Evolutionary conservation across 1,284 basidiomycete species (phyloP), one percentile per base, ranked within the genome.

Genomic region (Fomes fomentarius): DNA sequence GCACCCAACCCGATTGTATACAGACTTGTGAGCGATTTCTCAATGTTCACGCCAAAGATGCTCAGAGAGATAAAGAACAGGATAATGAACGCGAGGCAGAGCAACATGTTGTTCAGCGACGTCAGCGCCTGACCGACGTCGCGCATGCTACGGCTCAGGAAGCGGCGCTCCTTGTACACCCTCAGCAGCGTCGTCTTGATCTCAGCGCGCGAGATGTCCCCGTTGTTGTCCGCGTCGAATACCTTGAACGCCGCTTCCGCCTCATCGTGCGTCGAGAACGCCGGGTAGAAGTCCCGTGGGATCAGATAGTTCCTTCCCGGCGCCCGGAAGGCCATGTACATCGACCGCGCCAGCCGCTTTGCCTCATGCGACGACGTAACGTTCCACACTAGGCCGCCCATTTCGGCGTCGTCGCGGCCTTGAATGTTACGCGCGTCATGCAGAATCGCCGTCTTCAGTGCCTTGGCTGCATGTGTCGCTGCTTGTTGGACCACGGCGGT

Each of bases 191-290:
- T 81, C 40, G 81, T 78, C 72, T 92, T 93, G 68, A 93, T 82
- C 71, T 93, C 91, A 28, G 81, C 75, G 48, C 85, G 81, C n/a
- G 87, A 85, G 51, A 93, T 78, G 66, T 93, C 91, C 17, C 88
- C 89, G 60, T 93, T 91, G 63, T 83, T 79, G 67, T 93, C 91
- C 58, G 75, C 78, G 70, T 90, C 88, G 65, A 93, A 90, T 28
- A 92, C 81, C 42, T 80, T 79, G 76, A 93, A 93, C 2, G 90
- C 91, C 11, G 76, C 76, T 50, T 79, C 73, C 11, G 89, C 85
- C 17, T 80, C 78, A 44, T 75, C 77, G 6, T 74, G 69, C n/a
- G 77, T 79, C 14, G 76, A 60, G 66, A 89, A 93, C 6, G 86
- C 89, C 8, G 85, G 82, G 53, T 81, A 76, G 64, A 93, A 90